A percentile compares a stretch with the other conserved stretches of the same genome.
Conservation (phyloP, 305 asterid genomes). For the Fraxinus greggii region DNA sequence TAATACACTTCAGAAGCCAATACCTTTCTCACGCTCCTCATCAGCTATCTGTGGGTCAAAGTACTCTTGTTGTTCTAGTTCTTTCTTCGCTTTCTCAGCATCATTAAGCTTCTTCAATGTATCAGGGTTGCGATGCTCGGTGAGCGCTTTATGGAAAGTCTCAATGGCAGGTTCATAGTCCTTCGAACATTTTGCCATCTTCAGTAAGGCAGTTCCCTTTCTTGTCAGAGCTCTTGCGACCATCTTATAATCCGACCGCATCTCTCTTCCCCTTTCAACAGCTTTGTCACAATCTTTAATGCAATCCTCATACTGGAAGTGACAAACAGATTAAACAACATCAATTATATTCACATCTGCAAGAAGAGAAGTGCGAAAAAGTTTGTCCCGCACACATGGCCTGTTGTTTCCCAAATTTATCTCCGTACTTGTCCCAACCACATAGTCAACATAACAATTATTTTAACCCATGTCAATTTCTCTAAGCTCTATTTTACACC, state of each 20-base stretch:
- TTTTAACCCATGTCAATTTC: neutral
- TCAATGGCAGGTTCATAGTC: slow-evolving; percentile 84
- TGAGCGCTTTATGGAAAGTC: slow-evolving; percentile 83
- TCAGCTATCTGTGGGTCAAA: slow-evolving; percentile 81
- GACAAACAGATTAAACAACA: neutral
- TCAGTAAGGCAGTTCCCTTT: slow-evolving; percentile 78
- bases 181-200: slow-evolving; percentile 73
- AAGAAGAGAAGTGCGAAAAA: neutral
- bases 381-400: neutral
- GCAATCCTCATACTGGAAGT: slow-evolving; percentile 70
- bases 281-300: slow-evolving; percentile 88
- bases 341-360: neutral
- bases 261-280: slow-evolving; percentile 86
- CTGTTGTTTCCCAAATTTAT: neutral
- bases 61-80: slow-evolving; percentile 79
- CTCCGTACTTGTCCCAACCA: neutral
- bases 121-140: slow-evolving; percentile 94
- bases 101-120: slow-evolving; percentile 83
- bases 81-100: slow-evolving; percentile 89
- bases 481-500: neutral
- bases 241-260: slow-evolving; percentile 83
- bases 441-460: neutral
- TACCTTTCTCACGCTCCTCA: slow-evolving; percentile 96
- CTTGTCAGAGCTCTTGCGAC: slow-evolving; percentile 86
- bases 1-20: neutral